Conservation (phyloP, 495 filamentous ascomycete species). For the Hypoxylon cercidicola region DNA sequence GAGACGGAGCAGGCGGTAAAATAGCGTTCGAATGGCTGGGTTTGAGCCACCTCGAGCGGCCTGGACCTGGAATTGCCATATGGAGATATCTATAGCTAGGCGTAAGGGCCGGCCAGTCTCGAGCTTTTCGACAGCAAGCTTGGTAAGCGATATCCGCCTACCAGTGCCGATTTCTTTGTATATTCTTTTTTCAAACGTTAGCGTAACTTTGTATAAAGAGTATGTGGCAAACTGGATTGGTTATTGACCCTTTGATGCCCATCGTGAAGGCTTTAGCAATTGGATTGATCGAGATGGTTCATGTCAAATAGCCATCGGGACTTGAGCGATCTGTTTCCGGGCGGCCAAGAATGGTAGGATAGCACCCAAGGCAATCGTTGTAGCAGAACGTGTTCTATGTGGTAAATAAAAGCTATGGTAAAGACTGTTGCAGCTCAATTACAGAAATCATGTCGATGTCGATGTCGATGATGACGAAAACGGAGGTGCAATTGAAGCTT, state of each 20-base stretch:
- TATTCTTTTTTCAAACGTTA: constrained; percentile 66
- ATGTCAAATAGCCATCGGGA: constrained; percentile 11
- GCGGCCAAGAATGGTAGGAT: background rate
- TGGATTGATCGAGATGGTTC: background rate
- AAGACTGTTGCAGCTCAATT: too few relatives aligned
- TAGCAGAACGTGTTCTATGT: too few relatives aligned
- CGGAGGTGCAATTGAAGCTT: background rate
- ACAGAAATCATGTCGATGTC: too few relatives aligned
- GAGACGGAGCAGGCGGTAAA: constrained; percentile 89
- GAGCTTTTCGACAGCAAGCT: constrained; percentile 79
- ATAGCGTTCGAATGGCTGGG: constrained; percentile 90
- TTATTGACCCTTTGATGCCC: constrained; percentile 69
- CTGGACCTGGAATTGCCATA: constrained; percentile 97
- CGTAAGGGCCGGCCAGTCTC: constrained; percentile 78
- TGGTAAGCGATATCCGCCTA: constrained; percentile 82
- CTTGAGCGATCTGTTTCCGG: too few relatives aligned
- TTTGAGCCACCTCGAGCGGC: constrained; percentile 87
- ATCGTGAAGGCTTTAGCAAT: constrained; percentile 47
- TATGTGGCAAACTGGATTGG: constrained; percentile 2
- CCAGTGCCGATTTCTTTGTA: constrained; percentile 89
- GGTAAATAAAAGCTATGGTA: too few relatives aligned
- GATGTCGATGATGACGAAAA: constrained; percentile 12
- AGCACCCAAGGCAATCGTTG: background rate
- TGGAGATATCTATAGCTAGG: constrained; percentile 92
- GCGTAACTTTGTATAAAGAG: background rate